Conservation (phyloP, 2,329 filamentous ascomycete genomes). For the Cercospora zeina region DNA sequence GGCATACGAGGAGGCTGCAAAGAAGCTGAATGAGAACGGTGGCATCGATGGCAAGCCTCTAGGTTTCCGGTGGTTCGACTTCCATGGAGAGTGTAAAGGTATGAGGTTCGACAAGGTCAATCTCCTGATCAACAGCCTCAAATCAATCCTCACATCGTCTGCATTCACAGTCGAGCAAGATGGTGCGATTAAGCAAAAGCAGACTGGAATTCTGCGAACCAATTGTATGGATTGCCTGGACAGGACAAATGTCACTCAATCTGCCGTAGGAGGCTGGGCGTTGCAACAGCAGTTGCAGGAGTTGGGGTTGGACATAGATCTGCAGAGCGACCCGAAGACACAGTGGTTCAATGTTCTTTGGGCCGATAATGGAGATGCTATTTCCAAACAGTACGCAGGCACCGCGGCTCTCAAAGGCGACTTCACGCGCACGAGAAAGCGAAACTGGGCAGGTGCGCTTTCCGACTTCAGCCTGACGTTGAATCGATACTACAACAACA, state of each 20-base stretch:
- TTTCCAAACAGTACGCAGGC: slow-evolving; percentile 93
- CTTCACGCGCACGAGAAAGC: slow-evolving; percentile 86
- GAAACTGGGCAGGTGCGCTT: slow-evolving; percentile 85
- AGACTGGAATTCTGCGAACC: slow-evolving; percentile 79
- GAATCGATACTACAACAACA: slow-evolving; percentile 76
- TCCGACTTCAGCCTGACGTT: slow-evolving; percentile 89
- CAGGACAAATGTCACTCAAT: slow-evolving; percentile 93
- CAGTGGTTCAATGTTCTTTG: slow-evolving; percentile 95
- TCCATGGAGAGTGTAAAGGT: slow-evolving; percentile 85
- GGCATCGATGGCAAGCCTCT: slow-evolving; percentile 56
- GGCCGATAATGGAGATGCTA: slow-evolving; percentile 93
- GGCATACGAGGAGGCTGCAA: slow-evolving; percentile 69
- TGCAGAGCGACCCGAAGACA: slow-evolving; percentile 74
- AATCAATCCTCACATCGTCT: slow-evolving; percentile 65
- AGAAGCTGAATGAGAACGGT: slow-evolving; percentile 64
- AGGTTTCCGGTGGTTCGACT: slow-evolving; percentile 94
- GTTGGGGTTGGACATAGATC: slow-evolving; percentile 73
- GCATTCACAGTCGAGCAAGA: slow-evolving; percentile 66
- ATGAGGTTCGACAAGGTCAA: slow-evolving; percentile 98
- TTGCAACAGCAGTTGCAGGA: slow-evolving; percentile 75
- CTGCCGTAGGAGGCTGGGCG: slow-evolving; percentile 79
- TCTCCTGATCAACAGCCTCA: slow-evolving; percentile 70
- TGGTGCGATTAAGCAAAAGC: slow-evolving; percentile 49
- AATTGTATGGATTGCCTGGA: slow-evolving; percentile 99
- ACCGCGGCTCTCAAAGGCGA: slow-evolving; percentile 96